phyloP scores from a whole-genome alignment of 2,329 filamentous ascomycete genomes.

The Fusarium albosuccineum region DNA sequence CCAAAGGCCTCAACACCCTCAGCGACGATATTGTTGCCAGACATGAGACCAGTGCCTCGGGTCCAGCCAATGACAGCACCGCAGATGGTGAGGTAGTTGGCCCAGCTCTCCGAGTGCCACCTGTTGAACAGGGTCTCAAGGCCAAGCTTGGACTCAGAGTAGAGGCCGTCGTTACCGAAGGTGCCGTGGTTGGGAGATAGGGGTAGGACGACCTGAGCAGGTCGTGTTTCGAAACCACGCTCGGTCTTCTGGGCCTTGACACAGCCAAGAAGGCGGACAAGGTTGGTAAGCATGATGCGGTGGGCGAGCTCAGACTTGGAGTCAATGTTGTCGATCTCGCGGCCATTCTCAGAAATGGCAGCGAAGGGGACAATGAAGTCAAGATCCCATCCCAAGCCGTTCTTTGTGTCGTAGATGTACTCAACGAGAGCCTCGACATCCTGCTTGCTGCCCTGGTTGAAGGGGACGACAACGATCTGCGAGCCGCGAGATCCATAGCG shows the following conservation, averaged over 20 bases:
- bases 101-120: constrained; percentile 98
- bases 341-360: constrained; percentile 96
- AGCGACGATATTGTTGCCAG: constrained; percentile 96
- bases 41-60: constrained; percentile 97
- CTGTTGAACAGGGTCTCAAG: constrained; percentile 98
- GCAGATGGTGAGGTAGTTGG: constrained; percentile 96
- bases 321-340: constrained; percentile 96
- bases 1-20: constrained; percentile 97
- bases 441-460: constrained; percentile 99
- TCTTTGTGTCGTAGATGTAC: constrained; percentile 98
- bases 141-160: constrained; percentile 97
- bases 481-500: constrained; percentile 94
- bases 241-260: constrained; percentile 93
- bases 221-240: constrained; percentile 92
- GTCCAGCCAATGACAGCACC: constrained; percentile 99
- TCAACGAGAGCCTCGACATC: constrained; percentile 94
- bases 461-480: constrained; percentile 96
- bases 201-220: constrained; percentile 95
- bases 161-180: constrained; percentile 97
- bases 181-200: constrained; percentile 98
- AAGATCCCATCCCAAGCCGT: constrained; percentile 96
- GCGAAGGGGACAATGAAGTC: constrained; percentile 97
- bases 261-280: constrained; percentile 88
- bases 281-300: constrained; percentile 98
- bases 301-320: constrained; percentile 98